A percentile compares a stretch with the other conserved stretches of the same genome.
These are phyloP conservation scores for Penicillium samsonianum DNA, from an alignment of 495 filamentous ascomycete species.

Conservation along the genomic window DNA sequence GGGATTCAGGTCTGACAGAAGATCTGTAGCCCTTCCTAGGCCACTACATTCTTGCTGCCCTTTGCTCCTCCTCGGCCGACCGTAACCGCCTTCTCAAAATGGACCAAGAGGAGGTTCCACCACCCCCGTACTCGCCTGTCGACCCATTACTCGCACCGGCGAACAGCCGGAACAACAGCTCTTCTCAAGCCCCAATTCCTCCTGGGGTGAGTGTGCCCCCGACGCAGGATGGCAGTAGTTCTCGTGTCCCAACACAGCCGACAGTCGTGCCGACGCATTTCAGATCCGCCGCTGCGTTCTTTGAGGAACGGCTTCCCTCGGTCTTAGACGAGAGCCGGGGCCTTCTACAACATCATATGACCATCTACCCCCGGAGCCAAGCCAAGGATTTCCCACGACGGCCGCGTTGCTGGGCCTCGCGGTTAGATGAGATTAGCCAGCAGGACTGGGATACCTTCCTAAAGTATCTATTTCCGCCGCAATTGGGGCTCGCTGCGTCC, in stretches of 20 bases:
- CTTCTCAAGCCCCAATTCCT: constrained; percentile 20
- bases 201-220: constrained; percentile 23
- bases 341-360: constrained; percentile 43
- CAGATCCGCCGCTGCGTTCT: constrained; percentile 48
- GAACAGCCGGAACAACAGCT: constrained; percentile 23
- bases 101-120: constrained; percentile 47
- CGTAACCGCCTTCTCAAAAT: constrained; percentile 21
- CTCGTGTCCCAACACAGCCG: constrained; percentile 15
- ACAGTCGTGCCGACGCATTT: constrained; percentile 36
- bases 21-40: constrained; percentile 12
- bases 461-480: constrained; percentile 48
- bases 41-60: constrained; percentile 4
- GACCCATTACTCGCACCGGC: constrained; percentile 39
- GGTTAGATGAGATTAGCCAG: constrained; percentile 42
- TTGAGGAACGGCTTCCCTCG: constrained; percentile 41
- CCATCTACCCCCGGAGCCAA: constrained; percentile 47
- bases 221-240: constrained; percentile 24
- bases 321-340: constrained; percentile 27
- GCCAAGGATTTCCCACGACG: constrained; percentile 50
- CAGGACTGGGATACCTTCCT: constrained; percentile 56
- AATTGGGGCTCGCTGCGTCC: constrained; percentile 42
- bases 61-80: constrained; percentile 1
- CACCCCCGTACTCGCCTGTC: constrained; percentile 48
- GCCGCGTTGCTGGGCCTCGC: constrained; percentile 44
- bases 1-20: constrained; percentile 24